Evolutionary conservation across 2,329 filamentous ascomycete species (phyloP), one percentile per base, ranked within the genome.

Genomic region (Calonectria crousiana): DNA sequence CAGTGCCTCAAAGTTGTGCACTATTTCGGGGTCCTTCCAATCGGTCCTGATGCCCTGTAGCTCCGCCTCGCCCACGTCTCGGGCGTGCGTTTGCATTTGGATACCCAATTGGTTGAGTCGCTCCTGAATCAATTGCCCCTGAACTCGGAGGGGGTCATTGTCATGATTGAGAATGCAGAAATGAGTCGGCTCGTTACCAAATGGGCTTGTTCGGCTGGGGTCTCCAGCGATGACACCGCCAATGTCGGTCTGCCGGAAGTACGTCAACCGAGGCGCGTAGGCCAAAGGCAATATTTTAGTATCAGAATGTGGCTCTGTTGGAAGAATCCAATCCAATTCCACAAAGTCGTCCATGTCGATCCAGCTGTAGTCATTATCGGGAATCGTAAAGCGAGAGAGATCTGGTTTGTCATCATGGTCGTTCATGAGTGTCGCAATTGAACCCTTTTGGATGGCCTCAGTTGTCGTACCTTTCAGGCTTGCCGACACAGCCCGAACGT

Each of bases 281-380:
- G 95, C 96, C 11, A 99, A 89, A 0, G 97, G 97, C 69, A 99
- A 86, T 58, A 99, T 99, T 84, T 97, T 96, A 0, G 96, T 98
- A 78, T 97, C 94, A 0, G 96, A 96, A 78, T 98, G 97, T 38
- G 94, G 92, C 81, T 98, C 95, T 18, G 95, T 94, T 0, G 96
- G 96, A 30, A 98, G 86, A 69, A 98, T 96, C 96, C 96, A 98
- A 83, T 98, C 97, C 28, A 99, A 87, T 84, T 99, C 97, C 36
- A 99, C 96, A 84, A 99, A 99, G 83, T 99, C 97, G 82, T 99
- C 97, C 95, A 99, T 98, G 81, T 99, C 97, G 76, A 99, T 96
- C 97, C 97, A 99, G 70, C 93, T 95, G 78, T 95, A 93, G 81
- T 99, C 97, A 69, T 97, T 95, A 83, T 99, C 97, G 0, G 97